Conservation (phyloP, 352 stramenopile genomes). For the Paralagenidium karlingii region DNA sequence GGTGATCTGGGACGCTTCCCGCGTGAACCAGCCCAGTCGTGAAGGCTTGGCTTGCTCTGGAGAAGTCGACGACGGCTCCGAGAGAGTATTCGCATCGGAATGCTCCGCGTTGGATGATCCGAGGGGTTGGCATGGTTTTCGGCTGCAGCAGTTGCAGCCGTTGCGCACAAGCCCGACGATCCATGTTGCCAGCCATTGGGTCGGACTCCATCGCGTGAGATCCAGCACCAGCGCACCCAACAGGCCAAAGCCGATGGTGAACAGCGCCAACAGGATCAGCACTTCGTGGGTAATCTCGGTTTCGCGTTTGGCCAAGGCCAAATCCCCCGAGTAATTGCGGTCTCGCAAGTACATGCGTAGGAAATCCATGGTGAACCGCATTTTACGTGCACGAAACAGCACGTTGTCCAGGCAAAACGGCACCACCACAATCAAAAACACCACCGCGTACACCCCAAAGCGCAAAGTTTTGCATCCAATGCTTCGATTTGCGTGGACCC, state of each 20-base stretch:
- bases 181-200: too few relatives aligned
- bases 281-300: conserved; percentile 8
- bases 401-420: conserved; percentile 21
- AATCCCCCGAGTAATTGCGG: conserved; percentile 10
- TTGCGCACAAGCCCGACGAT: too few relatives aligned
- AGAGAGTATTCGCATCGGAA: too few relatives aligned
- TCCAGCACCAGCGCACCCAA: conserved; percentile 10
- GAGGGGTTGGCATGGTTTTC: too few relatives aligned
- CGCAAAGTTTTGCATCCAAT: too few relatives aligned
- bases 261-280: conserved; percentile 2
- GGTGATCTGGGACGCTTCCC: too few relatives aligned
- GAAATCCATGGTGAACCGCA: conserved; percentile 34
- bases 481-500: too few relatives aligned
- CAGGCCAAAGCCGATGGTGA: conserved; percentile 10
- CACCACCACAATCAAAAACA: conserved; percentile 12
- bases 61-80: conserved; percentile 5
- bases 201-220: conserved; percentile 16
- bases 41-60: conserved; percentile 13
- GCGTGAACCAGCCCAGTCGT: too few relatives aligned
- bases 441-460: conserved; percentile 15
- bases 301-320: conserved; percentile 17
- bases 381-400: conserved; percentile 17
- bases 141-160: too few relatives aligned
- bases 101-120: too few relatives aligned
- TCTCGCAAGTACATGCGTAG: conserved; percentile 20